Base-by-base conservation (phyloP, 805 yeast genomes). In the Grigorovia humatica region DNA sequence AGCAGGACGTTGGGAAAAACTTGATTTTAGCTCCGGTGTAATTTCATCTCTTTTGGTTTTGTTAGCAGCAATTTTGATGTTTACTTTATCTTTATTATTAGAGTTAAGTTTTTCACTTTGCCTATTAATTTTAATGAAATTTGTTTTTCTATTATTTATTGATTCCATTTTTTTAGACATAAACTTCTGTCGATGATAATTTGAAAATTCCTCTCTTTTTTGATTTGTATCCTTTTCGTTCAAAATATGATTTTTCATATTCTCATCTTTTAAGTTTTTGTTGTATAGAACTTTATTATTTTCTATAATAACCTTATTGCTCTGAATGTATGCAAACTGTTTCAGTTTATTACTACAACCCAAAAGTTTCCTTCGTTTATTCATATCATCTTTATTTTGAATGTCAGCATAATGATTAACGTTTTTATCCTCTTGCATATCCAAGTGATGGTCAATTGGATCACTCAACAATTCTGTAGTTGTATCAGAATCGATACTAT, bases 1-100 rank as follows among this genome's bases (percentile, higher is more conserved):
- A 8, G 61, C 57, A 2, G 58, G 55, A 15, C 56, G 46, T 15
- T 13, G 17, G 42, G 42, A n/a, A 4, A 15, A n/a, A 15, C 9
- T 38, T 32, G 11, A 13, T 32, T 32, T 13, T 32, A 32, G 8
- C 11, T 32, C 15, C 15, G 38, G 8, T 11, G 38, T 32, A 5
- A 32, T 13, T 38, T 38, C 17, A 12, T 38, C 18, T 12, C 4
- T 15, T 13, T 38, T n/a, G 15, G 15, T 8, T 15, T 2, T 13
- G 38, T 32, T 13, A n/a, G 42, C 13, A 15, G 15, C 13, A 8
- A n/a, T 13, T 38, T 38, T 38, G 17, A 38, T 38, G 9, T 15
- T 15, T 38, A 2, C n/a, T 12, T 15, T 38, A 9, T 15, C 15
- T 32, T 13, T 32, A 11, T 44, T 20, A 9, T 44, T 13, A 32